Evolutionary conservation across 768 basidiomycete genomes (phyloP), one percentile per base, ranked within the genome.

Genomic region (Favolaschia claudopus): DNA sequence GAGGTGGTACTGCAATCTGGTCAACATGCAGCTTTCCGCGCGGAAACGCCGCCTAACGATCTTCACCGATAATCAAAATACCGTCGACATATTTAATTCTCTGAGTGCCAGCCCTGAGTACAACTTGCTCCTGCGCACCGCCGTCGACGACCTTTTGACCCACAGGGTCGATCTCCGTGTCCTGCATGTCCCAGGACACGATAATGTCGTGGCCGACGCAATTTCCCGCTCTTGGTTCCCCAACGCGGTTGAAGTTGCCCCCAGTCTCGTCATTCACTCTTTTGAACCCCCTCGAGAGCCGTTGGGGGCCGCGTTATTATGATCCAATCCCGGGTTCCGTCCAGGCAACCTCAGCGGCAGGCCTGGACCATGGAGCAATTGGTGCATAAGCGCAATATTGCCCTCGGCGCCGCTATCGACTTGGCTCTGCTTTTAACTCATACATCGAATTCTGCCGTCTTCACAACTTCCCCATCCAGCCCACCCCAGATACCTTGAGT

Each of bases 401-500:
- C n/a, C n/a, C n/a, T n/a, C n/a, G n/a, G n/a, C n/a, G n/a, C n/a
- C n/a, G n/a, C n/a, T n/a, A n/a, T n/a, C n/a, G 67, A 67, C 25
- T 27, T n/a, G 52, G 55, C 1, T 77, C 74, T 0, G 67, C 68
- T 1, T 47, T 74, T 0, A 74, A 75, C 20, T 76, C 74, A 1
- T 75, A 65, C 51, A 24, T 74, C 9, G 47, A 52, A 0, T 77
- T 77, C 34, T 69, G 72, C 10, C 1, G 42, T 0, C 14, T 67
- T 0, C 74, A 77, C 43, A 13, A 70, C 7, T 33, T 76, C 4
- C 61, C 64, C 4, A 19, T 69, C 13, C 57, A 70, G 14, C 77
- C 72, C 0, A 75, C 74, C 1, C 40, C 43, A 1, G 71, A 80
- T 37, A 76, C 76, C 0, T 51, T 82, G 0, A 67, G 67, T 4